Evolutionary conservation across 1,139 yeast genomes (phyloP).

Genomic region (Candida tetrigidarum): DNA sequence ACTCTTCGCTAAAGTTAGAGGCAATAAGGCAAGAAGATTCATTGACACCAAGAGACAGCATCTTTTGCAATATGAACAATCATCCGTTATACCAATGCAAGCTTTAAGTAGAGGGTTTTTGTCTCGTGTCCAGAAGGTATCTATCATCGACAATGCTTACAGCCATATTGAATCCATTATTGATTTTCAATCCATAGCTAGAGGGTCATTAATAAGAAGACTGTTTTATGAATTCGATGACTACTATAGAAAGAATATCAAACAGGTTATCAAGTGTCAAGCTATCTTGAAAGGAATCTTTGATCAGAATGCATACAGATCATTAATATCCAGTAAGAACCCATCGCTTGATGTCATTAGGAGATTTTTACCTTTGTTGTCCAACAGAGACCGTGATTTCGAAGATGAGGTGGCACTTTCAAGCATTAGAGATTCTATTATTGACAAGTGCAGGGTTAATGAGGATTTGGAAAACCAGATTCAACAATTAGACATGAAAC

Average conservation of each 20-base stretch:
- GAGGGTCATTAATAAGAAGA: slow-evolving; percentile 50
- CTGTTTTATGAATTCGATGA: slow-evolving; percentile 41
- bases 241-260: slow-evolving; percentile 59
- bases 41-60: slow-evolving; percentile 25
- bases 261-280: slow-evolving; percentile 71
- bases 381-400: slow-evolving; percentile 75
- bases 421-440: slow-evolving; percentile 66
- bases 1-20: slow-evolving; percentile 51
- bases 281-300: slow-evolving; percentile 69
- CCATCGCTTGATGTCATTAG: slow-evolving; percentile 82
- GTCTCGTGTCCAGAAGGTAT: slow-evolving; percentile 52
- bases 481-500: slow-evolving; percentile 80
- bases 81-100: slow-evolving; percentile 35
- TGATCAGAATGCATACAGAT: slow-evolving; percentile 74
- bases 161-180: slow-evolving; percentile 43
- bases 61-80: slow-evolving; percentile 25
- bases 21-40: slow-evolving; percentile 39
- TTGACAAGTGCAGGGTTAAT: slow-evolving; percentile 63
- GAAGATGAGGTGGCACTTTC: slow-evolving; percentile 77
- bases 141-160: slow-evolving; percentile 56
- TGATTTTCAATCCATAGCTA: slow-evolving; percentile 50
- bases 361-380: slow-evolving; percentile 75
- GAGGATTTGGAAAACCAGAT: slow-evolving; percentile 74
- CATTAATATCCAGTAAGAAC: slow-evolving; percentile 66
- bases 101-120: slow-evolving; percentile 51